These are phyloP conservation scores for Jaltomata sinuosa DNA, from an alignment of 257 asterid genomes.

Conservation along the genomic window DNA sequence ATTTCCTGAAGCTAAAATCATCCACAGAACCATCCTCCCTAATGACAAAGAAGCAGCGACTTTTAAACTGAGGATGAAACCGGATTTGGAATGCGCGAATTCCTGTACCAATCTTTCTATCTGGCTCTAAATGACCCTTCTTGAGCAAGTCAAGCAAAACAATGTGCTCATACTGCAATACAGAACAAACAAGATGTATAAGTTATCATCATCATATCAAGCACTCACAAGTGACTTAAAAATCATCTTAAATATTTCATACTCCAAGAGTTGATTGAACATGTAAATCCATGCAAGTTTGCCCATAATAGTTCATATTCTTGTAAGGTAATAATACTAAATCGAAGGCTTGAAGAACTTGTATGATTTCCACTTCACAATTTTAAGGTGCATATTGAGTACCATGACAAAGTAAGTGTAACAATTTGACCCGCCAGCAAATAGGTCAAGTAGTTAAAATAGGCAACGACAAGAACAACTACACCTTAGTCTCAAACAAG, in stretches of 20 bases:
- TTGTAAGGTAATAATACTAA: neutral
- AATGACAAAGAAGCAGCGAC: conserved; percentile 80
- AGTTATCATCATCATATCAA: neutral
- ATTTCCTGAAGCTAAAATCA: conserved; percentile 95
- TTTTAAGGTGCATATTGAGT: neutral
- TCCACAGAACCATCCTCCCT: conserved; percentile 75
- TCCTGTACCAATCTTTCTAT: conserved; percentile 66
- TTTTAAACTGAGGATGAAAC: conserved; percentile 71
- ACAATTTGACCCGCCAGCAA: neutral
- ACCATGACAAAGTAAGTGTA: neutral
- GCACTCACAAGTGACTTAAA: neutral
- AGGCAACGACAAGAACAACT: neutral
- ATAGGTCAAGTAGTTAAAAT: neutral
- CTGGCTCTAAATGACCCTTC: conserved; percentile 82
- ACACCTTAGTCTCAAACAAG: neutral
- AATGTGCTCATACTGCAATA: conserved; percentile 60
- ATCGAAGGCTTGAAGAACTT: neutral
- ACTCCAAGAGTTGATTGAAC: neutral
- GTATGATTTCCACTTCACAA: neutral
- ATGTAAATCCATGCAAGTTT: neutral
- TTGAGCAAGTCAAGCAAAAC: conserved; percentile 65
- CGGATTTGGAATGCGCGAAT: conserved; percentile 66
- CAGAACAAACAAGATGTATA: neutral
- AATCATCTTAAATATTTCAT: neutral
- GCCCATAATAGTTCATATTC: neutral